phyloP scores from a whole-genome alignment of 768 basidiomycete genomes.

The Lentinula edodes region DNA sequence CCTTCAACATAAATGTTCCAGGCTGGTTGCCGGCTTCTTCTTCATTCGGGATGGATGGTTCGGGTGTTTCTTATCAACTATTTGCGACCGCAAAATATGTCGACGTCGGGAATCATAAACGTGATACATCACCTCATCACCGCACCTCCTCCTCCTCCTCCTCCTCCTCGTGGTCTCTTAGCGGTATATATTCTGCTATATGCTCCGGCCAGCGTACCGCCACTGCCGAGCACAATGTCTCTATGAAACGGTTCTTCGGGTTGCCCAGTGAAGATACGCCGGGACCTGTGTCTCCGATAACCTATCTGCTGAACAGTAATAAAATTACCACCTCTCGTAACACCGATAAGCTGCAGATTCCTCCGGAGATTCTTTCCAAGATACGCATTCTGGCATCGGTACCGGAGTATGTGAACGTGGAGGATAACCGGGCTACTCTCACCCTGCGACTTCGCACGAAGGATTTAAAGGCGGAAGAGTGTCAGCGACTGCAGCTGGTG shows the following conservation, averaged over 20 bases:
- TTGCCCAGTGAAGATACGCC: constrained; percentile 28
- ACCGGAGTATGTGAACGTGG: constrained; percentile 46
- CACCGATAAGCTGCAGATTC: constrained; percentile 29
- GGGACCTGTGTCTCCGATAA: constrained; percentile 32
- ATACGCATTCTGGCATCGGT: constrained; percentile 62
- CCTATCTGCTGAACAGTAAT: constrained; percentile 23
- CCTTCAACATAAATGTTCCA: constrained; percentile 80
- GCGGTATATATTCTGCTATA: constrained; percentile 52
- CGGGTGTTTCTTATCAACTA: constrained; percentile 62
- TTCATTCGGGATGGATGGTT: constrained; percentile 40
- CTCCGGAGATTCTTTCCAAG: constrained; percentile 49
- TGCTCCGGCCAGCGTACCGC: constrained; percentile 37
- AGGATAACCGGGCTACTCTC: constrained; percentile 46
- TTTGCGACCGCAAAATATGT: constrained; percentile 61
- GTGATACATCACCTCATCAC: neutral
- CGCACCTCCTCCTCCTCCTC: neutral
- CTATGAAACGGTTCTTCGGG: constrained; percentile 48
- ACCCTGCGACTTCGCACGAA: constrained; percentile 56
- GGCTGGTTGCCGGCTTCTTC: constrained; percentile 81
- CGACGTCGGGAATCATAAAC: constrained; percentile 34
- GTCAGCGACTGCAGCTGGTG: constrained; percentile 50
- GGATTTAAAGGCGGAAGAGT: constrained; percentile 40
- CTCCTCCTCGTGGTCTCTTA: constrained; percentile 37
- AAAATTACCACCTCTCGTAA: constrained; percentile 9
- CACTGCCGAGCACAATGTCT: constrained; percentile 37